Evolutionary conservation across 768 basidiomycete genomes (phyloP).

Genomic region (Mycena leptocephala): DNA sequence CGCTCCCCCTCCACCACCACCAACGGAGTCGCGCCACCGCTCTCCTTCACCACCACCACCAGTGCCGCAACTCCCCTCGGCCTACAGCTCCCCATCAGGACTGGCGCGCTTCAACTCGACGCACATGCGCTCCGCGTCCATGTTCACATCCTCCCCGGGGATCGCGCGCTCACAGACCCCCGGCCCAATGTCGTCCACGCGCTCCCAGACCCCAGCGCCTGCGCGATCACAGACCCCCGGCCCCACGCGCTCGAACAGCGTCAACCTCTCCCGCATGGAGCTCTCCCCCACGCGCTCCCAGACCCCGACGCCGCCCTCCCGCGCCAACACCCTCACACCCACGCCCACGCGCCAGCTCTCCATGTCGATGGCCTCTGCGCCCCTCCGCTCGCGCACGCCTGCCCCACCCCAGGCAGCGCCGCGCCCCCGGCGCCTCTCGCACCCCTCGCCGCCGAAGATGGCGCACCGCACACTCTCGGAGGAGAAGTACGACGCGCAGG

Average conservation of each 20-base stretch:
- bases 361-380: slow-evolving; percentile 49
- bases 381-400: slow-evolving; percentile 48
- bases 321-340: slow-evolving; percentile 53
- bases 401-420: slow-evolving; percentile 49
- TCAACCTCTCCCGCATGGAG: slow-evolving; percentile 32
- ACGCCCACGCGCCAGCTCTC: slow-evolving; percentile 56
- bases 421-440: slow-evolving; percentile 64
- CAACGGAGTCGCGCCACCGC: slow-evolving; percentile 45
- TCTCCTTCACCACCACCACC: slow-evolving; percentile 52
- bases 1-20: slow-evolving; percentile 49
- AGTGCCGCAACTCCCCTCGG: slow-evolving; percentile 53
- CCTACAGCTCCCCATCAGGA: slow-evolving; percentile 54
- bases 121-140: slow-evolving; percentile 74
- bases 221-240: slow-evolving; percentile 50
- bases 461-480: slow-evolving; percentile 71
- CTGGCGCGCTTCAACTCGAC: slow-evolving; percentile 65
- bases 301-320: slow-evolving; percentile 62
- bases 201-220: slow-evolving; percentile 59
- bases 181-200: slow-evolving; percentile 49
- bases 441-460: slow-evolving; percentile 72
- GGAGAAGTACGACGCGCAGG: slow-evolving; percentile 71
- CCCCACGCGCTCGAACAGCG: slow-evolving; percentile 35
- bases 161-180: slow-evolving; percentile 52
- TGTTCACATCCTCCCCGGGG: slow-evolving; percentile 57
- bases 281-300: slow-evolving; percentile 51